Conservation (phyloP, 805 yeast species). For the Kodamaea hsintzibuensis region DNA sequence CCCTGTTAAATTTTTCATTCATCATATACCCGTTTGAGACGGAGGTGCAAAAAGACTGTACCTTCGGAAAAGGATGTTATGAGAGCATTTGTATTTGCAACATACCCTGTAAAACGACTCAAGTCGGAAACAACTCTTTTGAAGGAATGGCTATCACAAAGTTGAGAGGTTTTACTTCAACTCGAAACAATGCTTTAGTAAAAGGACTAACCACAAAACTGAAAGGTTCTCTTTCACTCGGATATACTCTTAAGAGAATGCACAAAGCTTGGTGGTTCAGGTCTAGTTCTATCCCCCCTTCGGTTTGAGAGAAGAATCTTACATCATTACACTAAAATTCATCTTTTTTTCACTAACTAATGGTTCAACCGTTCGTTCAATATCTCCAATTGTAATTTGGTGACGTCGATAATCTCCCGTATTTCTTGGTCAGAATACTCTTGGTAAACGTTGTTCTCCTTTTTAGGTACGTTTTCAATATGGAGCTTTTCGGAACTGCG, state of each 20-base stretch:
- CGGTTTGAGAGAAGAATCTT: not conserved
- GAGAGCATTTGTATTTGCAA: not conserved
- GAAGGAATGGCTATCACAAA: not conserved
- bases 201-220: not conserved
- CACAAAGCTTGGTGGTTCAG: not conserved
- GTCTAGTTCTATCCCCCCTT: not conserved
- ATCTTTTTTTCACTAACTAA: not conserved
- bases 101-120: not conserved
- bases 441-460: constrained; percentile 5
- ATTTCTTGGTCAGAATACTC: constrained; percentile 43
- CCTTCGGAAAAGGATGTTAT: no score
- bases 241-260: not conserved
- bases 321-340: not conserved
- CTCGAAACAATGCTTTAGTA: not conserved
- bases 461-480: constrained; percentile 8
- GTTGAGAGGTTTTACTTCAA: no score
- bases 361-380: constrained; percentile 19
- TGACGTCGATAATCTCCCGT: constrained; percentile 45
- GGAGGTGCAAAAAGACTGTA: not conserved
- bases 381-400: constrained; percentile 43
- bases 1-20: no score
- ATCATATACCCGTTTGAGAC: not conserved
- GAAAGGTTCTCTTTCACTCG: not conserved
- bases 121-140: not conserved
- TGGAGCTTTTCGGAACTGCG: constrained; percentile 26